phyloP scores from a whole-genome alignment of 2,329 filamentous ascomycete genomes.

The Thielaviopsis ethacetica region DNA sequence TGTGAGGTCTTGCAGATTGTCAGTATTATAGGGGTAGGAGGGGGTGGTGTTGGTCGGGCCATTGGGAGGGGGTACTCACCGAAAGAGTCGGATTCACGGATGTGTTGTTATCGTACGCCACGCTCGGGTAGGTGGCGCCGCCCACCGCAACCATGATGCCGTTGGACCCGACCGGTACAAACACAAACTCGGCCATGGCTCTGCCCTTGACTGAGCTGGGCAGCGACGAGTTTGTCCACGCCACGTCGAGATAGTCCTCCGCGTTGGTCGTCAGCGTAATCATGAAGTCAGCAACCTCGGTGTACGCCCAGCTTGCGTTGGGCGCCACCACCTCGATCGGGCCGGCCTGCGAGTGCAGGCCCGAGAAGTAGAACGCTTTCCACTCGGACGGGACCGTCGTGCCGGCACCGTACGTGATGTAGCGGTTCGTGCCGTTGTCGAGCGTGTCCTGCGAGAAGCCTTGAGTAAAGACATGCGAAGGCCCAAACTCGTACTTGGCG shows the following conservation, averaged over 20 bases:
- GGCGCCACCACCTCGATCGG: conserved; percentile 28
- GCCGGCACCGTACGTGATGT: conserved; percentile 46
- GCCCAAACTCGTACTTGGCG: conserved; percentile 34
- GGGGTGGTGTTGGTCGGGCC: too few relatives aligned
- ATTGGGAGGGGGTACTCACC: not conserved
- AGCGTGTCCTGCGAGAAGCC: conserved; percentile 28
- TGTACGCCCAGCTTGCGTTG: not conserved
- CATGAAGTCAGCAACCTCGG: conserved; percentile 32
- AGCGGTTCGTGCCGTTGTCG: conserved; percentile 34
- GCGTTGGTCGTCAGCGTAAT: conserved; percentile 40
- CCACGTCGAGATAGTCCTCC: conserved; percentile 28
- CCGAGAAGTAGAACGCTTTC: conserved; percentile 55
- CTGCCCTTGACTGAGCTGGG: conserved; percentile 33
- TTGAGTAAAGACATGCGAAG: conserved; percentile 25
- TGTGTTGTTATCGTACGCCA: conserved; percentile 20
- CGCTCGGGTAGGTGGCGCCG: conserved; percentile 47
- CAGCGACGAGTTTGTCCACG: conserved; percentile 42
- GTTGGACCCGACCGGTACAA: conserved; percentile 61
- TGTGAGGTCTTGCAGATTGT: conserved; percentile 22
- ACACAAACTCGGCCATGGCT: conserved; percentile 49
- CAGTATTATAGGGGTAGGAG: not conserved
- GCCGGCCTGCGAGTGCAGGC: conserved; percentile 36
- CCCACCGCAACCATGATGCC: conserved; percentile 66
- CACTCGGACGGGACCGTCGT: conserved; percentile 54
- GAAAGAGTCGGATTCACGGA: conserved; percentile 16